phyloP scores from a whole-genome alignment of 441 rosid species.

The Codiaeum variegatum region DNA sequence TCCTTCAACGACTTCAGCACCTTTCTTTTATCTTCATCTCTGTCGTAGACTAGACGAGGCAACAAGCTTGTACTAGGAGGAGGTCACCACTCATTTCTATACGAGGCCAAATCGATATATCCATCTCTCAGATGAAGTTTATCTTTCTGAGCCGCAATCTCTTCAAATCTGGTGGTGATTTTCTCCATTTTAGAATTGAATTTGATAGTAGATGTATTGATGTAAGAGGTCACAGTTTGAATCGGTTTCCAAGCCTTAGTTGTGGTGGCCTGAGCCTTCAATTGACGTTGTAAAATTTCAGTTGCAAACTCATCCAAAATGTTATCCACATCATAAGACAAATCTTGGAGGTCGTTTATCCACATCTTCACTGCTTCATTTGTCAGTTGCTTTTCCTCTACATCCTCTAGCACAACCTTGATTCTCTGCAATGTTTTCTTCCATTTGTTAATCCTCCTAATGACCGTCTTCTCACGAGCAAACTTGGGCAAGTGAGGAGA shows the following conservation, averaged over 20 bases:
- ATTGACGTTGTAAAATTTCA: not conserved
- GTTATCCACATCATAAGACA: conserved; percentile 22
- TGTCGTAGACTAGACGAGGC: conserved; percentile 1
- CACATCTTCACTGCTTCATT: conserved; percentile 15
- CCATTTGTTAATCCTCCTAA: conserved; percentile 18
- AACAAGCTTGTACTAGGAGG: not conserved
- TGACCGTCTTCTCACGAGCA: conserved; percentile 5
- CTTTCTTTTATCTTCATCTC: conserved; percentile 12
- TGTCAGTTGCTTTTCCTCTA: conserved; percentile 14
- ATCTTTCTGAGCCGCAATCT: not conserved
- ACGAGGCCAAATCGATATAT: no score
- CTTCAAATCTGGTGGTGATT: conserved; percentile 1
- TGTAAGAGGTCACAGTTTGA: not conserved
- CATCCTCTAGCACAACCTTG: not conserved
- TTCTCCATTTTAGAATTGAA: conserved; percentile 4
- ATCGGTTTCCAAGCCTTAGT: not conserved
- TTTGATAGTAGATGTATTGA: not conserved
- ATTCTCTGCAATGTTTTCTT: not conserved
- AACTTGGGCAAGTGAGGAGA: conserved; percentile 7
- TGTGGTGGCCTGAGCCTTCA: not conserved
- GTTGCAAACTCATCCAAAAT: conserved; percentile 17
- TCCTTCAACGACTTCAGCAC: conserved; percentile 4
- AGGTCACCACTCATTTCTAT: not conserved
- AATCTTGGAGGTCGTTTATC: conserved; percentile 21
- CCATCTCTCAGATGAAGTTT: not conserved